These are phyloP conservation scores for Dacryopinax spathularia DNA, from an alignment of 768 basidiomycete genomes.

Conservation along the genomic window DNA sequence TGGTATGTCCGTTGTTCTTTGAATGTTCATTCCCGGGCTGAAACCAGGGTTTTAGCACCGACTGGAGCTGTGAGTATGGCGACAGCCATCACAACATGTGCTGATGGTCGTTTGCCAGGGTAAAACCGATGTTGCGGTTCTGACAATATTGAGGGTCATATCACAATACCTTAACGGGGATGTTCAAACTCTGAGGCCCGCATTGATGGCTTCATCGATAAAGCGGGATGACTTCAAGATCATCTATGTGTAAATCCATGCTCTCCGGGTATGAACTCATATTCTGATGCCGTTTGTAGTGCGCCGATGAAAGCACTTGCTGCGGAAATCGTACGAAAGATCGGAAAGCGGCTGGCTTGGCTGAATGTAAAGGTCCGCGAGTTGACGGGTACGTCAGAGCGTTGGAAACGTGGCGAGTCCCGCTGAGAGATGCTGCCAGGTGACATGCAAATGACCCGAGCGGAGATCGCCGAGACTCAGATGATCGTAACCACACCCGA, in stretches of 20 bases:
- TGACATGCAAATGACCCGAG: conserved; percentile 93
- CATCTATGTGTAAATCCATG: conserved; percentile 68
- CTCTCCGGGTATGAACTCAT: background rate
- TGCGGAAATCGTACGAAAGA: conserved; percentile 84
- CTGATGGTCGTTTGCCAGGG: conserved; percentile 38
- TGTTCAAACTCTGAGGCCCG: conserved; percentile 17
- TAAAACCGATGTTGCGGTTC: conserved; percentile 97
- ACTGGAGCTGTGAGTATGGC: background rate
- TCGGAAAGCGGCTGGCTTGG: conserved; percentile 82
- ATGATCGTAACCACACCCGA: conserved; percentile 98
- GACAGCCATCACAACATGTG: background rate
- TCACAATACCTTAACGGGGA: conserved; percentile 41
- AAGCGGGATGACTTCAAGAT: conserved; percentile 73
- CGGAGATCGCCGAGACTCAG: conserved; percentile 88
- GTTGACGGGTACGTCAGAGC: conserved; percentile 53
- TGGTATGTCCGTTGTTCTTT: conserved; percentile 34
- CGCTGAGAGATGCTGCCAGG: conserved; percentile 24
- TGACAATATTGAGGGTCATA: conserved; percentile 79
- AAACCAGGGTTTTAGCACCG: background rate
- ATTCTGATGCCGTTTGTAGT: conserved; percentile 26
- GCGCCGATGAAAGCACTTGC: conserved; percentile 99
- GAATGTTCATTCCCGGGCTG: background rate
- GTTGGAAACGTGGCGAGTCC: background rate
- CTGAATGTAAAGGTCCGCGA: conserved; percentile 74
- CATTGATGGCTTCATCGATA: conserved; percentile 37